These are phyloP conservation scores for Xylariaceae sp. DNA, from an alignment of 2,329 filamentous ascomycete species.

Conservation along the genomic window DNA sequence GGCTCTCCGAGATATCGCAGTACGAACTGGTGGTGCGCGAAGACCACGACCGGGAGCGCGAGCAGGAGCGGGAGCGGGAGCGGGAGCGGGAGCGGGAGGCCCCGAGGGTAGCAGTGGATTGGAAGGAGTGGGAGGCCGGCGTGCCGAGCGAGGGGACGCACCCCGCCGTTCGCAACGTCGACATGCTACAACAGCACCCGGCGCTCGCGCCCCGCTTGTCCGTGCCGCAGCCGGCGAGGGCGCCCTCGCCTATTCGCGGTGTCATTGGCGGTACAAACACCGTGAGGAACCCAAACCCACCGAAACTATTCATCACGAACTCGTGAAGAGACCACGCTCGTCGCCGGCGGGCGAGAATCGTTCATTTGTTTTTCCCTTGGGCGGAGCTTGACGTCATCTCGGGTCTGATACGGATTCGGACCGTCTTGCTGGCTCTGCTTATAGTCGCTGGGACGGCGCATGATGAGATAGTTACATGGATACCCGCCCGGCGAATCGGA, in stretches of 20 bases:
- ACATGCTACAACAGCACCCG: slow-evolving; percentile 30
- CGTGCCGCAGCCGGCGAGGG: slow-evolving; percentile 23
- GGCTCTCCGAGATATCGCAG: slow-evolving; percentile 14
- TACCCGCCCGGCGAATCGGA: not conserved
- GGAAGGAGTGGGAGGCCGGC: slow-evolving; percentile 46
- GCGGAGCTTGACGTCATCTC: not conserved
- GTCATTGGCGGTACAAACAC: not conserved
- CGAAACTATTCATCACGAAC: slow-evolving; percentile 9
- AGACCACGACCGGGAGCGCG: slow-evolving; percentile 29
- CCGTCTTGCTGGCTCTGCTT: no score
- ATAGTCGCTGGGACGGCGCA: not conserved
- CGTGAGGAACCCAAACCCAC: slow-evolving; percentile 9
- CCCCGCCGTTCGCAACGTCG: slow-evolving; percentile 23
- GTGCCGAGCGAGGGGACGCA: slow-evolving; percentile 34
- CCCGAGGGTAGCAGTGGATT: slow-evolving; percentile 39
- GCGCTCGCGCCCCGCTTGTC: slow-evolving; percentile 27
- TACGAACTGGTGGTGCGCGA: slow-evolving; percentile 18
- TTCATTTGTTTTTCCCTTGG: not conserved
- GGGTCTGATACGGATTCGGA: not conserved
- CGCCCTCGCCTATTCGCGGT: slow-evolving; percentile 19
- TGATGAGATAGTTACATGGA: no score
- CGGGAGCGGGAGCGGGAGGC: slow-evolving; percentile 31
- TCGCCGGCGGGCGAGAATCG: not conserved
- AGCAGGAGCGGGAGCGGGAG: slow-evolving; percentile 26
- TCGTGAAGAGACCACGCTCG: not conserved